phyloP scores from a whole-genome alignment of 176 grass and related monocot genomes.

The Saccharum officinarum region DNA sequence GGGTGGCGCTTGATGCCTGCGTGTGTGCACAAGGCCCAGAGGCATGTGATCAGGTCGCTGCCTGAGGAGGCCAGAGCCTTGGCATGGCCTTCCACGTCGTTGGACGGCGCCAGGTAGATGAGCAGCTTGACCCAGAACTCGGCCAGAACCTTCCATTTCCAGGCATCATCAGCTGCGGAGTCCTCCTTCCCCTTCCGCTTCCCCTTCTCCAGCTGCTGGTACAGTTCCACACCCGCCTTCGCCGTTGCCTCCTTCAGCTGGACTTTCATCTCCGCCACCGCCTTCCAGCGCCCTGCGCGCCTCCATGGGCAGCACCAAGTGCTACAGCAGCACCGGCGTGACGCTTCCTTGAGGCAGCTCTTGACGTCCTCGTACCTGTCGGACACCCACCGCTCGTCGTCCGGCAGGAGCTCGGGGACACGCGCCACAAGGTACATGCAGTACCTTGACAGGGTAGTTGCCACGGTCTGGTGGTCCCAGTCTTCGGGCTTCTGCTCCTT shows the following conservation, averaged over 20 bases:
- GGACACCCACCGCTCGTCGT: background rate
- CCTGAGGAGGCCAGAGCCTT: background rate
- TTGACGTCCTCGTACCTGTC: background rate
- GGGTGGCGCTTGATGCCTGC: background rate
- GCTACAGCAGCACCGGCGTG: background rate
- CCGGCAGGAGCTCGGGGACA: conserved; percentile 1
- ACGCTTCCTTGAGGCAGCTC: background rate
- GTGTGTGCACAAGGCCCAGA: conserved; percentile 41
- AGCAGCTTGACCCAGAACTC: conserved; percentile 5
- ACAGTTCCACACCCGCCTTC: background rate
- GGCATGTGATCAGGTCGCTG: conserved; percentile 28
- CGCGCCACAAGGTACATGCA: conserved; percentile 23
- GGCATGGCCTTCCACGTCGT: conserved; percentile 21
- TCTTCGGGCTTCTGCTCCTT: too few species aligned
- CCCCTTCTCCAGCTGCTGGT: background rate
- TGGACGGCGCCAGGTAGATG: conserved; percentile 33
- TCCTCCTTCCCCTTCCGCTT: background rate
- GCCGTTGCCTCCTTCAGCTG: background rate
- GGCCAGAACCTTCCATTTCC: background rate
- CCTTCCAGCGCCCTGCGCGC: background rate
- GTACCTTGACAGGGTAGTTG: conserved; percentile 11
- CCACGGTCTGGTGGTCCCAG: background rate
- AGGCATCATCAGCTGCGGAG: background rate
- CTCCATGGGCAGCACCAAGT: background rate
- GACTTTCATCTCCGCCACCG: background rate